Base-by-base conservation (phyloP, 176 grass and related monocot species). In the Oryza australiensis region DNA sequence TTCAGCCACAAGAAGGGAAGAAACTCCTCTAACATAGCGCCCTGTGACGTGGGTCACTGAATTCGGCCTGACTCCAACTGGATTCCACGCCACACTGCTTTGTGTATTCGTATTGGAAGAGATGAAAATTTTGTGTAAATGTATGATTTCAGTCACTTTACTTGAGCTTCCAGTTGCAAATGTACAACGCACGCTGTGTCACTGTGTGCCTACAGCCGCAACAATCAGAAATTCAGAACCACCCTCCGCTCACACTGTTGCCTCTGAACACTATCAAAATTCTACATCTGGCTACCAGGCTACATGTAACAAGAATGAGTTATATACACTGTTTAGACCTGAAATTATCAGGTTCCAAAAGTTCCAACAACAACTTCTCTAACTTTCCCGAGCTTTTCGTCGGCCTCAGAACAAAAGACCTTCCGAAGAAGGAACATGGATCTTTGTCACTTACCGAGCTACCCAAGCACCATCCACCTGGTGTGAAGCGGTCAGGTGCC, bases 251-350 rank as follows among this genome's bases (percentile, higher is more conserved):
- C 26, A 49, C 46, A 68, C 20, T 68, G 64, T 43, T 16, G 35
- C 68, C 60, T 66, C 68, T 30, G 74, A 68, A 41, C 48, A 69
- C 83, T 86, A 86, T 28, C 35, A 78, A 82, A 83, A 66, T 27
- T 64, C 66, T 75, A 74, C 15, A 83, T 16, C 69, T 86, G 80
- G 49, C 80, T 83, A 87, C 49, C 79, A 83, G 80, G 49, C 80
- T 83, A 87, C 49, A 83, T 70, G 73, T 83, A 83, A 75, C 43
- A 83, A 12, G 43, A 77, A 62, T 67, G 55, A 82, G 64, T 85
- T 93, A 98, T 98, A 87, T 93, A 98, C 96, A 99, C 72, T 99
- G 96, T 85, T 85, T 99, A 82, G 89, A 82, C 78, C 96, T 93
- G 87, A 99, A 99, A 55, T 91, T 94, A 66, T 88, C 90, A 78